Evolutionary conservation across 208 protist species (phyloP), one percentile per base, ranked within the genome.

Genomic region (Crithidia acanthocephali): DNA sequence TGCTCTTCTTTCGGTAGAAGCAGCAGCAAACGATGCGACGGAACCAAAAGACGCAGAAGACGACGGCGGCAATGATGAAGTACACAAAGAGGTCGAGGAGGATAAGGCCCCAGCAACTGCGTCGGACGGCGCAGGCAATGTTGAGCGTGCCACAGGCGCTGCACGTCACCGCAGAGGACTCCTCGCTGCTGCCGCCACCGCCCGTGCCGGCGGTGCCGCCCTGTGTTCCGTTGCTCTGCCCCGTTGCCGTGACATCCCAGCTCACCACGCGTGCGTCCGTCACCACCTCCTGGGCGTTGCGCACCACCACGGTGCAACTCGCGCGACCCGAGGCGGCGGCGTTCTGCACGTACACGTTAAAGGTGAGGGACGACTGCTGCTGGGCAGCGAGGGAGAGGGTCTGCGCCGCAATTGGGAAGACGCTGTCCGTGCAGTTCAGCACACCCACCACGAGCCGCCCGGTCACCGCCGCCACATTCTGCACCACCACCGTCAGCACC

Each of bases 391-490:
- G 72, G 37, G 81, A 88, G 28, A 85, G 33, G 25, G 65, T 30
- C 57, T 92, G 88, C 13, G 80, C 76, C 30, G 80, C 53, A 15
- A 93, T 88, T 2, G 89, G 91, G n/a, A 85, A 80, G 61, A 93
- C 74, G 20, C 68, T 70, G 5, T 20, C 25, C 4, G 84, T 69
- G 79, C 88, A 94, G 50, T 77, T 64, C 53, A 32, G 23, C 32
- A 89, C 72, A 25, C 60, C 61, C 44, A 94, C 67, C 13, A 71
- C 72, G 62, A 91, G 93, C 56, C 85, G 78, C 22, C 88, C 69
- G n/a, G 72, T 76, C 25, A 88, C 52, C 7, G 50, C 50, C 2
- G 90, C 93, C 2, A 80, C 87, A 74, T 94, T 97, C 47, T 79
- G 64, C 33, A 95, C 79, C 40, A 58, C 72, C 11, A 87, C 87